Evolutionary conservation across 2,329 filamentous ascomycete genomes (phyloP).

Genomic region (Neonectria magnoliae): DNA sequence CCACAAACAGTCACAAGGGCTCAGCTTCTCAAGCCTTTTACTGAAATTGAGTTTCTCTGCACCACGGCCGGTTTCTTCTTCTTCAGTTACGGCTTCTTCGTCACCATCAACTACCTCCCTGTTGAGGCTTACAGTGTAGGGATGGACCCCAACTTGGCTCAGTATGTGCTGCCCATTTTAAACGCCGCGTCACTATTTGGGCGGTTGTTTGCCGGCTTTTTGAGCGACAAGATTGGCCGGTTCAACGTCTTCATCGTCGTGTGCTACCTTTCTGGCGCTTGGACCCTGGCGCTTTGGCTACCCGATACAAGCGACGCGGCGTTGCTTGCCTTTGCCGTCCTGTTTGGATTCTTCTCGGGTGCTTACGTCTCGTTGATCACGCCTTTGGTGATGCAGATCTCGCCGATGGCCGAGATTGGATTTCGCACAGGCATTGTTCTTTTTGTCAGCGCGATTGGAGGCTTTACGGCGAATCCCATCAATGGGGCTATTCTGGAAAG

Average conservation of each 20-base stretch:
- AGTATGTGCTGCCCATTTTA: conserved; percentile 51
- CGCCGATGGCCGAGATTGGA: conserved; percentile 38
- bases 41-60: conserved; percentile 44
- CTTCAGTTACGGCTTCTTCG: conserved; percentile 49
- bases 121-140: conserved; percentile 45
- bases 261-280: conserved; percentile 52
- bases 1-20: conserved; percentile 41
- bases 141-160: conserved; percentile 42
- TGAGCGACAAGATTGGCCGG: conserved; percentile 50
- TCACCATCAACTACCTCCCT: conserved; percentile 50
- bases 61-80: conserved; percentile 46
- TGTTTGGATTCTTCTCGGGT: conserved; percentile 55
- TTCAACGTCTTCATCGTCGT: conserved; percentile 58
- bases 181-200: conserved; percentile 52
- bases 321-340: conserved; percentile 50
- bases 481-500: conserved; percentile 55
- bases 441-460: conserved; percentile 63
- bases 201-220: conserved; percentile 46
- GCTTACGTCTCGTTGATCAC: conserved; percentile 53
- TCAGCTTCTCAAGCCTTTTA: conserved; percentile 46
- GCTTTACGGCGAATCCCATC: conserved; percentile 67
- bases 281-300: conserved; percentile 56
- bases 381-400: conserved; percentile 54
- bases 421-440: conserved; percentile 54
- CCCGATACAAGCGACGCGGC: conserved; percentile 42